phyloP scores from a whole-genome alignment of 495 filamentous ascomycete species.

The Rhypophila decipiens region DNA sequence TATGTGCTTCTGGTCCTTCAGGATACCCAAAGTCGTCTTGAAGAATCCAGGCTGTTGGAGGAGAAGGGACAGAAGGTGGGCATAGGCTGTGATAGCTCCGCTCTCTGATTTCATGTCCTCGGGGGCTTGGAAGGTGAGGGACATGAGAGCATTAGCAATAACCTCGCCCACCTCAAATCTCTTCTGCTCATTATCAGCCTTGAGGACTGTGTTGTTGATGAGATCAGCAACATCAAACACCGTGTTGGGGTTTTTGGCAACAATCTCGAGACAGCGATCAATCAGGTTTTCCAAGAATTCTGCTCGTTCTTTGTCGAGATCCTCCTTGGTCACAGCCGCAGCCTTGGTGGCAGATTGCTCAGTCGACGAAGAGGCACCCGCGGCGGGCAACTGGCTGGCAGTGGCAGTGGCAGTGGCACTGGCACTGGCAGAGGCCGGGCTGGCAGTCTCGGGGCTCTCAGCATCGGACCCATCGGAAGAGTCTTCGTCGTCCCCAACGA shows the following conservation, averaged over 20 bases:
- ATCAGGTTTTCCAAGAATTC: slow-evolving; percentile 71
- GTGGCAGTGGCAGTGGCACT: slow-evolving; percentile 13
- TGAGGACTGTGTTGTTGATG: slow-evolving; percentile 68
- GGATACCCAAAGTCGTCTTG: slow-evolving; percentile 60
- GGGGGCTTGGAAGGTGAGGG: slow-evolving; percentile 69
- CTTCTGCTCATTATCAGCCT: slow-evolving; percentile 55
- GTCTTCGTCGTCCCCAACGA: slow-evolving; percentile 12
- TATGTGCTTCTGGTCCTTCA: slow-evolving; percentile 82
- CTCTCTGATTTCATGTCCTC: slow-evolving; percentile 64
- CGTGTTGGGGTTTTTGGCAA: slow-evolving; percentile 78
- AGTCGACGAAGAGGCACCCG: background rate
- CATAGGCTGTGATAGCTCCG: slow-evolving; percentile 70
- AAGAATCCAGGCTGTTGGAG: slow-evolving; percentile 81
- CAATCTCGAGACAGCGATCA: slow-evolving; percentile 81
- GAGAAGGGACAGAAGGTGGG: slow-evolving; percentile 84
- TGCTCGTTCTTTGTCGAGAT: slow-evolving; percentile 71
- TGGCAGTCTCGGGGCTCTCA: slow-evolving; percentile 13
- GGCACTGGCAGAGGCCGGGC: slow-evolving; percentile 9
- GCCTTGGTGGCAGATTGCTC: slow-evolving; percentile 5
- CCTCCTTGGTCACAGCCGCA: slow-evolving; percentile 58
- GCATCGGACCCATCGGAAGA: slow-evolving; percentile 20
- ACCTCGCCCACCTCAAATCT: slow-evolving; percentile 74
- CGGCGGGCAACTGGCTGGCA: slow-evolving; percentile 5
- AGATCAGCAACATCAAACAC: slow-evolving; percentile 90
- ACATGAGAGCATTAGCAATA: slow-evolving; percentile 81